Percentiles rank a stretch among this genome's conserved stretches.
These are phyloP conservation scores for Peronospora destructor DNA, from an alignment of 352 stramenopile genomes.

Conservation along the genomic window DNA sequence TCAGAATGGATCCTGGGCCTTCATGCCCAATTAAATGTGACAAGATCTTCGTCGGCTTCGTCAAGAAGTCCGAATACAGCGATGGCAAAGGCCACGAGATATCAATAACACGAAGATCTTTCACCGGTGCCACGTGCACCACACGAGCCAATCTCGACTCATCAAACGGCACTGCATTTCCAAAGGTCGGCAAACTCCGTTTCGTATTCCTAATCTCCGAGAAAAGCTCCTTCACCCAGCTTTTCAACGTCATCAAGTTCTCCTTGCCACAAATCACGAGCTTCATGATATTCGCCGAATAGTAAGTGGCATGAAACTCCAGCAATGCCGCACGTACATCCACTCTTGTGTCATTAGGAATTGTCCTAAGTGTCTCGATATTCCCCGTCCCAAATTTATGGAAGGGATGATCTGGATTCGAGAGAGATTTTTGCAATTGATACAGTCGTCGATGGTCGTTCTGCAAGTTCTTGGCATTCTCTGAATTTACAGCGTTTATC, in stretches of 20 bases:
- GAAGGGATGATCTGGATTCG: constrained; percentile 73
- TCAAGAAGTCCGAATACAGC: constrained; percentile 47
- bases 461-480: constrained; percentile 95
- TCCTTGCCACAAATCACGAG: constrained; percentile 87
- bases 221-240: constrained; percentile 77
- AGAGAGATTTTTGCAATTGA: constrained; percentile 76
- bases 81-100: constrained; percentile 62
- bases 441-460: constrained; percentile 86
- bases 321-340: constrained; percentile 70
- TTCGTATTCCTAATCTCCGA: constrained; percentile 69
- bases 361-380: constrained; percentile 60
- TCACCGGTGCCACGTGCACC: constrained; percentile 55
- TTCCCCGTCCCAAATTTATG: constrained; percentile 90
- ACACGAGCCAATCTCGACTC: constrained; percentile 34
- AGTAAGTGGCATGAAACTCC: constrained; percentile 86
- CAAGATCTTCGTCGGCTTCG: constrained; percentile 82
- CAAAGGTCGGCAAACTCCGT: constrained; percentile 44
- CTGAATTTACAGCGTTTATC: constrained; percentile 93
- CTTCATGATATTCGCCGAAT: constrained; percentile 89
- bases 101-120: constrained; percentile 67
- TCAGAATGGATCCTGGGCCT: constrained; percentile 88
- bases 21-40: constrained; percentile 92
- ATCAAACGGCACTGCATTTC: constrained; percentile 44
- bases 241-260: constrained; percentile 68
- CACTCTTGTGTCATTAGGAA: constrained; percentile 31